Evolutionary conservation across 2,329 filamentous ascomycete genomes (phyloP), one percentile per base, ranked within the genome.

Genomic region (Graphilbum fragrans): DNA sequence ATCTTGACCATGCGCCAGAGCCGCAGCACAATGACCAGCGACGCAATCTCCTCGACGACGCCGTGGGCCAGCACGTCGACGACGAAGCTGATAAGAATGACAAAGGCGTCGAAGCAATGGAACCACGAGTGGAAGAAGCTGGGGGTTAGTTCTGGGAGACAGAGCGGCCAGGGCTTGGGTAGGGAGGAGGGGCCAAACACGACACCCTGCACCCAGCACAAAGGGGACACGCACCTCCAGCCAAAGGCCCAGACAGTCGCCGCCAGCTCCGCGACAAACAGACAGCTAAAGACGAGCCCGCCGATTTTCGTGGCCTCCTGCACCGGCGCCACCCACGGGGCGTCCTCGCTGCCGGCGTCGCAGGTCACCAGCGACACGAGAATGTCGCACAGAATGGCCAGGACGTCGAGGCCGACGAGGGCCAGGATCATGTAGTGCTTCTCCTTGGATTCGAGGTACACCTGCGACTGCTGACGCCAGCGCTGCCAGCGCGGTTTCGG

Each of bases 1-100:
- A 83, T 80, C 61, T 83, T 82, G 54, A 82, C 74, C 35, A 84
- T 68, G 16, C 80, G 69, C 74, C 78, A 82, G 4, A 84, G 62
- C 41, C 80, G 73, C 35, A 84, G 60, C 4, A 82, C 65, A 22
- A 84, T 67, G 38, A 84, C 69, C n/a, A 84, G 62, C 1, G 75
- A 80, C 1, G 71, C 76, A 37, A 80, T 73, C 52, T 82, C 74
- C 55, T 79, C 74, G 6, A 74, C 58, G 2, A 73, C 58, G 35
- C 78, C 79, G 31, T 70, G 68, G 16, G 78, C 64, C 3, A 76
- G 55, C 19, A 82, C 58, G 50, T 83, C 78, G 41, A 82, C 63
- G 23, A 72, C 53, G 54, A 83, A 82, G 48, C 72, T 72, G 2
- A 66, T 60, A 2, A 80, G 44, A 49, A 83, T 82, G 43, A 84